Evolutionary conservation across 768 basidiomycete genomes (phyloP), one percentile per base, ranked within the genome.

Genomic region (Pleurotus giganteus): DNA sequence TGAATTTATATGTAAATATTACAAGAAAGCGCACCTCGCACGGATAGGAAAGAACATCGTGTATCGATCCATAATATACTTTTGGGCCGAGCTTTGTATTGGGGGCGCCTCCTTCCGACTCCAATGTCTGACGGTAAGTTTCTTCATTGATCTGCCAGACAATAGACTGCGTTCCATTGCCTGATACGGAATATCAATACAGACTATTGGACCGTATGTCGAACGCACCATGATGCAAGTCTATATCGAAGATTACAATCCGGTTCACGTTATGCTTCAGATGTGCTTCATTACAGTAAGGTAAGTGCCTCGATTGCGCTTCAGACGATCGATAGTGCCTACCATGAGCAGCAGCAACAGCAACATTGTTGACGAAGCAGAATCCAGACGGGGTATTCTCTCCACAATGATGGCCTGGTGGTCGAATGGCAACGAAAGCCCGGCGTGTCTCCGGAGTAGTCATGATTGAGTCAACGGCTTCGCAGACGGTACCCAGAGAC

Each of bases 311-410:
- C 13, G 15, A 31, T 15, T 29, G 36, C 3, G 12, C 19, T 43
- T 41, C 57, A n/a, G 8, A 51, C 8, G 11, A 3, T 77, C 36
- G 21, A 43, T 15, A 17, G n/a, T n/a, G n/a, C 39, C 28, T 61
- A 94, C 94, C 95, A 65, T 98, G 92, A 12, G 93, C 92, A 28
- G 94, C 94, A 0, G 80, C 94, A 2, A 98, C 80, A 0, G 88
- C 86, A 0, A 97, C 89, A 63, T 98, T 99, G 60, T 98, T 98
- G 27, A 97, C 80, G 61, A 95, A 97, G 69, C 96, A 98, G 67
- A 98, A 98, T 0, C 96, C 96, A 8, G 84, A 87, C 0, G 96
- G 96, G 0, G 83, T 82, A 56, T 94, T 84, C 69, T 94, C 93
- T 2, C 91, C 91, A 63, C 94, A 96, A 61, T 98, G 94, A 74